Base-by-base conservation (phyloP, 345 rosid species). In the Durio zibethinus region DNA sequence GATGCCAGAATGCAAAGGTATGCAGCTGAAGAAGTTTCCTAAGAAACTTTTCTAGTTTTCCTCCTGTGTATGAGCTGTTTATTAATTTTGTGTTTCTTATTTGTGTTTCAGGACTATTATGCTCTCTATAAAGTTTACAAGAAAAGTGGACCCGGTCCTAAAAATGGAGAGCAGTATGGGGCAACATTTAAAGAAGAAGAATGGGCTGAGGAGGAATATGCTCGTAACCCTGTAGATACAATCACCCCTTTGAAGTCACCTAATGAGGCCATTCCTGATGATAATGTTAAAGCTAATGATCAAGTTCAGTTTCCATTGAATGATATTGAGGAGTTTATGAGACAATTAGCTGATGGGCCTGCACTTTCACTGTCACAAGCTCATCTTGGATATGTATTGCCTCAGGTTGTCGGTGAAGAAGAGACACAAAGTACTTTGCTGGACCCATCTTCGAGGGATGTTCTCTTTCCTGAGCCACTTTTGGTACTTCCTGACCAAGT, bases 71-170 rank as follows among this genome's bases (percentile, higher is more conserved):
- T 52, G 7, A 71, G 27, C 9, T 78, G 57, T 71, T 80, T 52
- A 43, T n/a, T 68, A 29, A 73, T 9, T 61, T 14, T 63, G 36
- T 57, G 36, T 56, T 70, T 56, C 56, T 50, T 31, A 21, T 21
- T 63, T 31, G 11, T 20, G 53, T 81, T 73, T 77, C 84, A 89
- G 88, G 94, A 89, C 61, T 88, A 85, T 83, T 95, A 79, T 82
- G 96, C 90, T 62, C 93, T 95, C 76, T 91, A 90, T 79, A 95
- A 95, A 85, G 83, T 88, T 70, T 95, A 33, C 79, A 95, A 93
- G 80, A 95, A 95, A 70, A 95, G 98, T 76, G 99, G 99, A 63
- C 87, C 94, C 83, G 98, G 99, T 78, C 99, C 99, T 7, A 93
- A 95, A 83, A 93, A 95, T 21, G 99, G 99, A 74, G 98, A 89